Conservation (phyloP, 2,329 filamentous ascomycete species). For the Magnaporthiopsis poae region DNA sequence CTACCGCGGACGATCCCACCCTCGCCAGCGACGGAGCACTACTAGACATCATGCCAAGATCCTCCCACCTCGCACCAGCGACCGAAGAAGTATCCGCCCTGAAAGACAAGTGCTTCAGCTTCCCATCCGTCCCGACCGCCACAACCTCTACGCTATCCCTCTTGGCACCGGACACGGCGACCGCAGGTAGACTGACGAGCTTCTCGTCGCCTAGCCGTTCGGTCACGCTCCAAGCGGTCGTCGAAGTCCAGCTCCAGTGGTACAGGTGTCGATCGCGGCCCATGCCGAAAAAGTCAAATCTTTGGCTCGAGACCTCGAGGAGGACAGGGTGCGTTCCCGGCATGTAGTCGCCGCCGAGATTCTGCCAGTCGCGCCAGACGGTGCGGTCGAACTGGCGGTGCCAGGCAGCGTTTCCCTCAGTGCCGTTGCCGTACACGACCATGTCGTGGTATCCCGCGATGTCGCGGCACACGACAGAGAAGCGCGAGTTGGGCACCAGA, state of each 20-base stretch:
- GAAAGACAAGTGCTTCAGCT: background rate
- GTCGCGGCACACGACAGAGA: slow-evolving; percentile 2
- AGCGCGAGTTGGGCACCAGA: background rate
- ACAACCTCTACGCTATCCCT: background rate
- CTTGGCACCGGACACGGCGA: background rate
- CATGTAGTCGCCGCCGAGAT: background rate
- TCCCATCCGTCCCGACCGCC: slow-evolving; percentile 5
- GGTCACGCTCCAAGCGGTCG: background rate
- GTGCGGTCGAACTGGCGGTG: background rate
- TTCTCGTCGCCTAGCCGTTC: background rate
- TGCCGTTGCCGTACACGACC: slow-evolving; percentile 2
- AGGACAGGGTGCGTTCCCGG: slow-evolving; percentile 3
- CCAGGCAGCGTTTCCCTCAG: background rate
- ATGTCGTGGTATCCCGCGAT: slow-evolving; percentile 1
- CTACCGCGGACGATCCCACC: background rate
- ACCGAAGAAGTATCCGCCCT: background rate
- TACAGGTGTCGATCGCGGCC: slow-evolving; percentile 1
- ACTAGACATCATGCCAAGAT: slow-evolving; percentile 1
- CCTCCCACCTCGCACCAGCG: slow-evolving; percentile 1
- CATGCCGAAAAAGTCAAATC: slow-evolving; percentile 5
- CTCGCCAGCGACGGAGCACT: background rate
- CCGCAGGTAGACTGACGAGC: slow-evolving; percentile 5
- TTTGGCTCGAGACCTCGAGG: background rate
- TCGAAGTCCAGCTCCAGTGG: background rate
- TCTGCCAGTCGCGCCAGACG: background rate